Evolutionary conservation across 768 basidiomycete genomes (phyloP), one percentile per base, ranked within the genome.

Genomic region (Podaxis sp.): DNA sequence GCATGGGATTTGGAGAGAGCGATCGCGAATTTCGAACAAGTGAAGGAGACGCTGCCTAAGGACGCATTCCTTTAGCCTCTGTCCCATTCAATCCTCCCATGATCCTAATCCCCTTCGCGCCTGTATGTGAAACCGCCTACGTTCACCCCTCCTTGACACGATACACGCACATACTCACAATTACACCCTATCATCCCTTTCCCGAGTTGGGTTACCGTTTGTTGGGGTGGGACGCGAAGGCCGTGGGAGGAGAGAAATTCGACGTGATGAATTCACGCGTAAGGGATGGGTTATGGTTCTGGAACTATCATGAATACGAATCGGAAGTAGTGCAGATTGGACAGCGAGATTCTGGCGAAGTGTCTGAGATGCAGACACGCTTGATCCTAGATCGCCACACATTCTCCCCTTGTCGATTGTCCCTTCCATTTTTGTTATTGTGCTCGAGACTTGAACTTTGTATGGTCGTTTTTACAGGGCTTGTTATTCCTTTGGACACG

Each of bases 1-100:
- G 86, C 78, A 7, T 99, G 95, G 95, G 86, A 95, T 71, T 68
- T 92, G 56, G 86, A 87, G 51, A 80, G 82, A 63, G 97, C 97
- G 0, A 70, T 94, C 26, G 82, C 83, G 55, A 96, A 96, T 70
- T 99, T 95, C 74, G 87, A 94, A 70, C 82, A 91, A 72, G 90
- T 98, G 69, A 92, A 91, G 85, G 92, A 92, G 36, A 82, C 76
- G 28, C 70, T 87, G 63, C 72, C 82, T 62, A 79, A 80, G 68
- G 84, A 87, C 24, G 86, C 85, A 7, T 87, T 84, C 69, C 65
- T 86, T 67, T 84, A 74, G 69, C 53, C 28, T 48, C 39, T 7
- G 11, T 15, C 36, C 44, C 51, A 22, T 38, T 22, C 28, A 61
- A 38, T 55, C 28, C 22, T 30, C 57, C 26, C 0, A n/a, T 46